Evolutionary conservation across 2,329 filamentous ascomycete species (phyloP), one percentile per base, ranked within the genome.

Genomic region (Ceratocystis papillata): DNA sequence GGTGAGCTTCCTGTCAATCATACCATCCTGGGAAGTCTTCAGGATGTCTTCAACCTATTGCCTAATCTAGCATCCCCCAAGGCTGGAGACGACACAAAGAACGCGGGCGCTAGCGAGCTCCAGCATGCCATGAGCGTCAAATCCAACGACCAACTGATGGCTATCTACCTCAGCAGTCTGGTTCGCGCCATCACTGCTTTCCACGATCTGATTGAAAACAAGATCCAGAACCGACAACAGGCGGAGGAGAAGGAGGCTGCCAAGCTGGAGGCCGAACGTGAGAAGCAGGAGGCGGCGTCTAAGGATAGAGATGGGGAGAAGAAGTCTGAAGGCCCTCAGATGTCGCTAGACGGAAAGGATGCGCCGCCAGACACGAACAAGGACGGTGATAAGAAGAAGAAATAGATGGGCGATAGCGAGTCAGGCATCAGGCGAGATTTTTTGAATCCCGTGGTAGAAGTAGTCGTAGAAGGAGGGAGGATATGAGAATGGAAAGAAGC

Each of bases 151-250:
- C 94, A 99, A 79, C 84, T 99, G 70, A 96, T 99, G 89, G 86
- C 92, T 64, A 97, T 99, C 75, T 99, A 99, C 77, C 82, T 99
- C 65, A 96, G 90, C 78, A 96, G 90, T 79, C 79, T 97, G 79
- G 97, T 99, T 77, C 85, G 94, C 69, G 94, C 94, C 67, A 99
- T 99, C 74, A 97, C 94, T 12, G 94, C 94, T 6, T 99, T 97
- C 87, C 94, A 99, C 76, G 94, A 99, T 75, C 79, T 99, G 71
- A 99, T 99, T 71, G 94, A 99, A 80, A 99, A 99, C 81, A 99
- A 99, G 83, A 96, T 97, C 71, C 93, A 97, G 80, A 99, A 99
- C 79, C 85, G 93, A 75, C 92, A 97, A 78, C 90, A 95, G 76
- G 89, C 95, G 73, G 94, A 97, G 74, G 94, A 99, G 73, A 93